Evolutionary conservation across 192 early-diverging fungal genomes (phyloP), one percentile per base, ranked within the genome.

Genomic region (Entomortierella parvispora): DNA sequence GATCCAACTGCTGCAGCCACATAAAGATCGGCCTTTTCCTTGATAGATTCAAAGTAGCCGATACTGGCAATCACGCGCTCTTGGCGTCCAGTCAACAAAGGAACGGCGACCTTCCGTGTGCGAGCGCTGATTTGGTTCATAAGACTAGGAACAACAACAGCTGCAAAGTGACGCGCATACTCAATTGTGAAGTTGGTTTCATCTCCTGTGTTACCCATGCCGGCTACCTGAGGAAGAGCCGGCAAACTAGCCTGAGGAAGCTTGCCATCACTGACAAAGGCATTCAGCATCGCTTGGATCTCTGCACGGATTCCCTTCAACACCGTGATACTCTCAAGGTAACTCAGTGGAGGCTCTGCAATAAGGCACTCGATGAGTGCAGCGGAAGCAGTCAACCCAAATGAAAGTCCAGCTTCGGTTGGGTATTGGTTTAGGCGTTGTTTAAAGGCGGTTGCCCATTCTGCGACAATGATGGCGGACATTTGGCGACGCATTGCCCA

Each of bases 401-500:
- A 84, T 17, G 85, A 80, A 17, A 83, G 45, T 25, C 62, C 58
- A 3, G 68, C 55, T 17, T 80, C 67, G 0, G 76, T 70, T 2
- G 68, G 74, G n/a, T 69, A 75, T 22, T 55, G 61, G 4, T 57
- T 61, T n/a, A 68, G 62, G 22, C 65, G 53, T 12, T 81, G 82
- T 23, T 67, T 70, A 40, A 87, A 77, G 11, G 90, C 86, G 29
- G 84, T 67, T 7, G 92, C 91, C 84, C 91, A 92, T 69, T 96
- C 95, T 57, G 97, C 94, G 32, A 94, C 77, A 0, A 94, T 80
- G 23, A 95, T 86, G 49, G 88, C 83, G 3, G 89, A 87, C 48
- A 96, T 80, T 65, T 93, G 89, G 20, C 92, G 87, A 53, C 96
- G 93, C 50, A 91, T 82, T 23, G 93, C 92, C 86, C 89, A 92